Base-by-base conservation (phyloP, 495 filamentous ascomycete genomes). In the Xylaria telfairii region DNA sequence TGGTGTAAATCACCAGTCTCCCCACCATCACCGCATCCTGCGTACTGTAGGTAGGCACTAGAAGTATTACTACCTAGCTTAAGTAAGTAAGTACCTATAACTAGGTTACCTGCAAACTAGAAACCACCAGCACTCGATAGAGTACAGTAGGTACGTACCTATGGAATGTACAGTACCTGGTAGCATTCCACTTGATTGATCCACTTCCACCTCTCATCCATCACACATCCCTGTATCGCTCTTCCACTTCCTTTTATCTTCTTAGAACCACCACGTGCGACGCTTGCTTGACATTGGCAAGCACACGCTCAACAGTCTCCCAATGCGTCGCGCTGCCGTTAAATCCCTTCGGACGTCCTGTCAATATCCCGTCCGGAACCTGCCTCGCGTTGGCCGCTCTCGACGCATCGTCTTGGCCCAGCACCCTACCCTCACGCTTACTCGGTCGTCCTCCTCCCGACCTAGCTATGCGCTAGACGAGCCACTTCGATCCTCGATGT, bases 401-500 rank as follows among this genome's bases (percentile, higher is more conserved):
- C 73, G 77, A 68, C 73, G 60, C 70, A 64, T 46, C 65, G 65
- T 73, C 68, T 71, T 71, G 63, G 54, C 70, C 65, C 68, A 73
- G 68, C 67, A 75, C 41, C 67, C 63, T 69, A 73, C 72, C 67
- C 74, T 71, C n/a, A 71, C 75, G 49, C 73, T 51, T n/a, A 30
- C 67, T 42, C 69, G 60, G 44, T 65, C 73, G 19, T 73, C 53
- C 67, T 72, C 70, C 71, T 69, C 72, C 32, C 73, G 59, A 30
- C 70, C 73, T 41, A 69, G 75, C 47, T 69, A 76, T 76, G 72
- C 71, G 19, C 71, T 80, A 67, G 69, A 67, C 71, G 79, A 81
- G 64, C 81, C 83, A 67, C 79, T 85, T 42, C 82, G 76, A 64
- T 83, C 84, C 47, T 85, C 84, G 70, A 86, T 86, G 84, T 85